phyloP scores from a whole-genome alignment of 495 filamentous ascomycete genomes.

The Delitschia confertaspora region DNA sequence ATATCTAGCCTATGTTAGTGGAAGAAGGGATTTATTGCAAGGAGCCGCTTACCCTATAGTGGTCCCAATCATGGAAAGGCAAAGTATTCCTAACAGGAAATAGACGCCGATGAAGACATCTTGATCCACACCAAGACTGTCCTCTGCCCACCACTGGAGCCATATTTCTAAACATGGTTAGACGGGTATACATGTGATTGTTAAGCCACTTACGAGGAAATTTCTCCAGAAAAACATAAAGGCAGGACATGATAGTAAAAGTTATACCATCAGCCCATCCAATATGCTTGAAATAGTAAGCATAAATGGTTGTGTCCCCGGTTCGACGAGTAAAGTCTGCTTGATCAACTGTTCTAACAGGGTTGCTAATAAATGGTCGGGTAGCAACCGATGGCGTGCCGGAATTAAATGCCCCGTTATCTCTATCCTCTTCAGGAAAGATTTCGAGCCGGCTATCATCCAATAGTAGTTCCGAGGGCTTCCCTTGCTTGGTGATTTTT shows the following conservation, averaged over 20 bases:
- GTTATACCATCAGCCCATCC: neutral
- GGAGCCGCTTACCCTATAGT: neutral
- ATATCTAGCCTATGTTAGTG: neutral
- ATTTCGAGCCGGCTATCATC: slow-evolving; percentile 5
- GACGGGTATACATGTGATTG: neutral
- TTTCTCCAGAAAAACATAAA: slow-evolving; percentile 1
- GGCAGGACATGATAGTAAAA: neutral
- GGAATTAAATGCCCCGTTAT: neutral
- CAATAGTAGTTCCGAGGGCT: slow-evolving; percentile 8
- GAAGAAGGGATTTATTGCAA: neutral
- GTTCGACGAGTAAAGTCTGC: neutral
- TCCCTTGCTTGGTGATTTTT: slow-evolving; percentile 19
- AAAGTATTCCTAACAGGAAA: neutral
- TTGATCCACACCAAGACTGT: neutral
- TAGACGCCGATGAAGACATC: slow-evolving; percentile 10
- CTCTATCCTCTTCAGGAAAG: slow-evolving; percentile 5
- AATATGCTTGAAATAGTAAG: slow-evolving; percentile 11
- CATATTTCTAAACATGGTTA: slow-evolving; percentile 1
- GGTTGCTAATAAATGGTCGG: slow-evolving; percentile 1
- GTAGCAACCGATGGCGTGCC: neutral
- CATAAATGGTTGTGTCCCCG: slow-evolving; percentile 9
- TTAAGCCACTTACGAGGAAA: slow-evolving; percentile 12
- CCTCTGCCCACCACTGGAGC: slow-evolving; percentile 15
- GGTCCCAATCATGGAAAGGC: neutral
- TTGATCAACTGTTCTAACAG: neutral